These are phyloP conservation scores for Poa annua DNA, from an alignment of 176 grass and related monocot species.

Conservation along the genomic window DNA sequence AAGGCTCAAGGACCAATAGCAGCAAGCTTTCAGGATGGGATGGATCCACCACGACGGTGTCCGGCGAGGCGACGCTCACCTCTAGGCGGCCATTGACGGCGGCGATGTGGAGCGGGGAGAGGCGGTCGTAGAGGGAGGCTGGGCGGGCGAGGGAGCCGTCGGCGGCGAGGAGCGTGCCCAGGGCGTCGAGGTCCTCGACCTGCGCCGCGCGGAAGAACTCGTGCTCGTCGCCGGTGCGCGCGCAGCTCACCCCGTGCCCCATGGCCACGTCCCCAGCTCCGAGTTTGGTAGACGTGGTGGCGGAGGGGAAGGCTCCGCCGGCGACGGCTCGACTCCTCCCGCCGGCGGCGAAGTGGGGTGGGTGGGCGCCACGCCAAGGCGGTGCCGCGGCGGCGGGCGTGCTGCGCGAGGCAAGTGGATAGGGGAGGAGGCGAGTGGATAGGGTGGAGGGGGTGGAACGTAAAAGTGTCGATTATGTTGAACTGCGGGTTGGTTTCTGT, in stretches of 20 bases:
- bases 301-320: too few relatives aligned
- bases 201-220: slow-evolving; percentile 81
- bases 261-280: too few relatives aligned
- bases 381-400: too few relatives aligned
- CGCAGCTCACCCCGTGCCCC: slow-evolving; percentile 76
- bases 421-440: too few relatives aligned
- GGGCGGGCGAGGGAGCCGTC: slow-evolving; percentile 52
- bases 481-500: too few relatives aligned
- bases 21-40: neutral
- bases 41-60: neutral
- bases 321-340: too few relatives aligned
- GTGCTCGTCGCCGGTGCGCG: slow-evolving; percentile 48
- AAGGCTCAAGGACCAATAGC: neutral
- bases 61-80: slow-evolving; percentile 26
- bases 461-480: too few relatives aligned
- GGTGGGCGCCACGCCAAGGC: too few relatives aligned
- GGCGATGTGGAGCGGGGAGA: slow-evolving; percentile 82
- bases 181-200: slow-evolving; percentile 63
- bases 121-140: slow-evolving; percentile 72
- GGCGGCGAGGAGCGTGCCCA: slow-evolving; percentile 48
- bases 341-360: too few relatives aligned
- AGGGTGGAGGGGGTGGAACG: too few relatives aligned
- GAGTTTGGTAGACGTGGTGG: too few relatives aligned
- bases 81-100: slow-evolving; percentile 76
- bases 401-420: too few relatives aligned